Percentiles rank a stretch among this genome's conserved stretches.
Conservation (phyloP, 176 grass and related monocot species). For the Alloteropsis semialata region DNA sequence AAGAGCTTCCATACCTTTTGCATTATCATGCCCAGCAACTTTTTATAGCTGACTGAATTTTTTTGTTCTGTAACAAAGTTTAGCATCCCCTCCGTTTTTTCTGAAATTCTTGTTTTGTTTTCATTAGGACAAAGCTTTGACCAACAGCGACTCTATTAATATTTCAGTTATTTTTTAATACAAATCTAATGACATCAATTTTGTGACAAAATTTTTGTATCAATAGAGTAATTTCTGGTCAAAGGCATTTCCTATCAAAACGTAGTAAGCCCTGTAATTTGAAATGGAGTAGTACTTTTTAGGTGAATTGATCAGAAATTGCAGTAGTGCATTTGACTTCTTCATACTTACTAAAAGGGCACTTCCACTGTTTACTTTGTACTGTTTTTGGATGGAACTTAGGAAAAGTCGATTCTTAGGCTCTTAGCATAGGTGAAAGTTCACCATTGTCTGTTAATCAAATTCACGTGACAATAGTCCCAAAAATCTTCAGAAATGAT, state of each 20-base stretch:
- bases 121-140: not conserved
- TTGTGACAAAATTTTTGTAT: not conserved
- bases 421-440: not conserved
- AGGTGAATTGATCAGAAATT: not conserved
- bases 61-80: not conserved
- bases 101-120: not conserved
- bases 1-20: not conserved
- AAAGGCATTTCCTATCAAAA: not conserved
- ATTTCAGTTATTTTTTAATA: not conserved
- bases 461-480: not conserved
- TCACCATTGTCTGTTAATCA: not conserved
- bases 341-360: not conserved
- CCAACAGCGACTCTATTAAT: not conserved
- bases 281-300: not conserved
- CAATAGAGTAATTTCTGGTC: not conserved
- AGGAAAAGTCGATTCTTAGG: not conserved
- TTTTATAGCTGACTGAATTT: not conserved
- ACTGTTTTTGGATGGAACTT: not conserved
- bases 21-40: not conserved
- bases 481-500: not conserved
- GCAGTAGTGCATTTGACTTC: conserved; percentile 12
- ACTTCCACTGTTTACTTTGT: conserved; percentile 10
- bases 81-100: not conserved
- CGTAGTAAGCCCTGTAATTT: not conserved
- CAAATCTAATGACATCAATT: not conserved